A percentile compares a stretch with the other conserved stretches of the same genome.
These are phyloP conservation scores for Holtermanniella nyarrowii DNA, from an alignment of 768 basidiomycete species.

Conservation along the genomic window DNA sequence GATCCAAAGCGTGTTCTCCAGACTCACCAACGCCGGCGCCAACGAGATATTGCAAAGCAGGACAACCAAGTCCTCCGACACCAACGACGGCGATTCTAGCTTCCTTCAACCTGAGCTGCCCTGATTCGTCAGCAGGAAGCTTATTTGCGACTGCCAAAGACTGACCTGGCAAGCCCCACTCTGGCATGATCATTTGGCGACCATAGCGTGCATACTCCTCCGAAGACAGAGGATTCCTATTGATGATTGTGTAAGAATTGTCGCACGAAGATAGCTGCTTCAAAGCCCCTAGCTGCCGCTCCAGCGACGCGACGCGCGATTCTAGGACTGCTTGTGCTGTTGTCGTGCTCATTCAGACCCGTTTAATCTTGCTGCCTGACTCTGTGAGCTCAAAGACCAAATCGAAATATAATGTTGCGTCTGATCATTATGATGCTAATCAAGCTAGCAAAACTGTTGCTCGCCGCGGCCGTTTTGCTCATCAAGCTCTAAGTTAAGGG, in stretches of 20 bases:
- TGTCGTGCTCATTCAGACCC: constrained; percentile 63
- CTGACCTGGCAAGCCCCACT: constrained; percentile 72
- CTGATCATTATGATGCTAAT: too few species aligned
- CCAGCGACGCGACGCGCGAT: neutral
- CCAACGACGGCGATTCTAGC: constrained; percentile 79
- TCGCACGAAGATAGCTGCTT: too few species aligned
- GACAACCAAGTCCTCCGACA: constrained; percentile 92
- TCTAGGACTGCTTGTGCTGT: neutral
- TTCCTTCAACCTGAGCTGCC: constrained; percentile 67
- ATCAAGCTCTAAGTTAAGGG: too few species aligned
- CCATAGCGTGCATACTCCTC: constrained; percentile 86
- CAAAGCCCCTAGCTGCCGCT: neutral
- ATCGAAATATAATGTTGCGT: too few species aligned
- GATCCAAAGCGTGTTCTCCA: neutral
- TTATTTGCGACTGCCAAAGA: neutral
- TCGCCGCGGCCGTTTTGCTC: too few species aligned
- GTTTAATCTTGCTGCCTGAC: too few species aligned
- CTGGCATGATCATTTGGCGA: constrained; percentile 87
- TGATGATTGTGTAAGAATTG: too few species aligned
- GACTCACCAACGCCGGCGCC: constrained; percentile 79
- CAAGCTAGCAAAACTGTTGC: too few species aligned
- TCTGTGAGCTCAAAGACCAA: too few species aligned
- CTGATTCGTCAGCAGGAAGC: constrained; percentile 42
- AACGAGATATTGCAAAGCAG: constrained; percentile 84
- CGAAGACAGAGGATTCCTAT: too few species aligned